A percentile compares a stretch with the other conserved stretches of the same genome.
These are phyloP conservation scores for Vachellia pachyceras DNA, from an alignment of 306 rosid genomes.

Conservation along the genomic window DNA sequence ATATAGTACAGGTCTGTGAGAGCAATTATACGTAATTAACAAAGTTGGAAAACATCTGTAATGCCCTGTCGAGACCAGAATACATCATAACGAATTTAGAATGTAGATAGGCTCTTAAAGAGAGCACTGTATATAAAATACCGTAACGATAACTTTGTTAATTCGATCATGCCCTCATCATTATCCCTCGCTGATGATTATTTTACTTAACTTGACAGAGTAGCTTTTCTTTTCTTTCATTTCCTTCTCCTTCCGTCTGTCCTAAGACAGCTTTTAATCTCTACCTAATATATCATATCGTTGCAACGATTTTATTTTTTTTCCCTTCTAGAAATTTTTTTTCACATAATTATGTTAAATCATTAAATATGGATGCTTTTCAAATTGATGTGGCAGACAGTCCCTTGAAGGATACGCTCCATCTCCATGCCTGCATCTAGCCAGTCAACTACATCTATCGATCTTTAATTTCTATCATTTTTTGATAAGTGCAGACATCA, in stretches of 20 bases:
- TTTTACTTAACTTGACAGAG: constrained; percentile 32
- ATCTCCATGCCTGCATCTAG: too few species aligned
- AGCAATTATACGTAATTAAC: neutral
- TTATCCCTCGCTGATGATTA: constrained; percentile 13
- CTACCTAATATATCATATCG: neutral
- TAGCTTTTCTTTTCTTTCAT: neutral
- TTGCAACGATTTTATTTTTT: too few species aligned
- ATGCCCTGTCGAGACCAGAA: neutral
- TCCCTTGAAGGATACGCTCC: too few species aligned
- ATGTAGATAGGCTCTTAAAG: neutral
- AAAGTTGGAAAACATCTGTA: neutral
- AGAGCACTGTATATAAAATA: constrained; percentile 8
- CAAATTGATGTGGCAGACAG: too few species aligned
- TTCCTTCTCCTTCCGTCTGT: neutral
- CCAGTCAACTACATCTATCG: too few species aligned
- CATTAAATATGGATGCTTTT: too few species aligned
- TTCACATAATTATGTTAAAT: too few species aligned
- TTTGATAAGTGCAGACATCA: too few species aligned
- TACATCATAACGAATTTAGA: neutral
- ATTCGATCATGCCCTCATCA: constrained; percentile 29
- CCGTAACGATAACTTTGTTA: constrained; percentile 35
- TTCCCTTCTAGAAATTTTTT: neutral
- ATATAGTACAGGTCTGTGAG: too few species aligned
- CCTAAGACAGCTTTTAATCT: neutral
- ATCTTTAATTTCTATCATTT: too few species aligned